Conservation (phyloP, 2,329 filamentous ascomycete genomes). For the Fonsecaea monophora region DNA sequence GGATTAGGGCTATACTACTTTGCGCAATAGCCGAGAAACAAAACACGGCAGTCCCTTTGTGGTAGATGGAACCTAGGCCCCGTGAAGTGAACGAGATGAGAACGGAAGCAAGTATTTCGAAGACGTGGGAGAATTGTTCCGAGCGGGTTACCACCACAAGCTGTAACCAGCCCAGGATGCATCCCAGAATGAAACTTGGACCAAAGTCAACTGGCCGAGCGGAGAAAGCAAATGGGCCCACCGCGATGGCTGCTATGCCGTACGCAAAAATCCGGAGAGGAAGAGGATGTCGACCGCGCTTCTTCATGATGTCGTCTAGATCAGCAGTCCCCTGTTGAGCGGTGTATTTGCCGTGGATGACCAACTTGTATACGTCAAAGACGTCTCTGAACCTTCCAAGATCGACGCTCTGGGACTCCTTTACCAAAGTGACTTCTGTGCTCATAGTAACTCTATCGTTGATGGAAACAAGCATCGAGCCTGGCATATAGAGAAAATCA, state of each 20-base stretch:
- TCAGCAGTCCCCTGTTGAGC: constrained; percentile 54
- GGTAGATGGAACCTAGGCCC: constrained; percentile 70
- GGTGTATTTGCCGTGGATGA: constrained; percentile 55
- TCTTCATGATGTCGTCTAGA: constrained; percentile 62
- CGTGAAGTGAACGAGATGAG: constrained; percentile 72
- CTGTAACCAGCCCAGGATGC: constrained; percentile 58
- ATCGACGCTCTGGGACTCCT: constrained; percentile 52
- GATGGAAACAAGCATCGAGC: constrained; percentile 94
- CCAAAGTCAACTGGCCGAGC: constrained; percentile 79
- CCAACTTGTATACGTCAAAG: constrained; percentile 57
- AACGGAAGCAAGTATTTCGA: constrained; percentile 68
- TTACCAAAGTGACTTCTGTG: constrained; percentile 55
- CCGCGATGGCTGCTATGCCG: constrained; percentile 75
- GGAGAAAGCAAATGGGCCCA: constrained; percentile 81
- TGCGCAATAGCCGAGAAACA: constrained; percentile 76
- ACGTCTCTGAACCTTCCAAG: constrained; percentile 53
- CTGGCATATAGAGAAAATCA: constrained; percentile 87
- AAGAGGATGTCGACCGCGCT: constrained; percentile 61
- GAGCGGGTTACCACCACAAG: constrained; percentile 69
- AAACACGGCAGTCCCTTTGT: constrained; percentile 60
- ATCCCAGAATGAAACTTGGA: constrained; percentile 76
- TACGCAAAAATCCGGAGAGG: constrained; percentile 69
- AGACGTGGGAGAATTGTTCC: constrained; percentile 69
- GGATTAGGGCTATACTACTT: constrained; percentile 75
- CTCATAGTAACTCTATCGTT: constrained; percentile 60